A percentile compares a stretch with the other conserved stretches of the same genome.
Conservation (phyloP, 306 rosid species). For the Begonia masoniana region DNA sequence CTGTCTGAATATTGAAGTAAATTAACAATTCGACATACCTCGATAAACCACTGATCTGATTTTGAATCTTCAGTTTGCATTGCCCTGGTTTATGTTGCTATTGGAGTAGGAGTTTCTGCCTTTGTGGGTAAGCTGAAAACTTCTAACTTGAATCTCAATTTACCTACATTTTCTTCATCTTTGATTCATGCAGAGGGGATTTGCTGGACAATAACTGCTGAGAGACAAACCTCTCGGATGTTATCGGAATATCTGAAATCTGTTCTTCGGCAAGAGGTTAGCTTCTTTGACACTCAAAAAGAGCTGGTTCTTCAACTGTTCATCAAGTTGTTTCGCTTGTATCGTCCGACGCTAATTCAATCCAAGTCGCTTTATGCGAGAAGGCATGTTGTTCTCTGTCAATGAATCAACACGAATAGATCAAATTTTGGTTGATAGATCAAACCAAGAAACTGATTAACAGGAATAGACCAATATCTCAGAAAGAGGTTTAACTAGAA, state of each 20-base stretch:
- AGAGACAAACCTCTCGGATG: conserved; percentile 81
- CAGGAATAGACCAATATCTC: too few species aligned
- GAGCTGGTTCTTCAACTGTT: conserved; percentile 60
- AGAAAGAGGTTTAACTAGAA: too few species aligned
- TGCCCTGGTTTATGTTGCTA: conserved; percentile 48
- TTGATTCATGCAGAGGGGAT: conserved; percentile 45
- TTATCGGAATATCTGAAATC: conserved; percentile 68
- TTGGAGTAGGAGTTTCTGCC: conserved; percentile 70
- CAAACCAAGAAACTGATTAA: too few species aligned
- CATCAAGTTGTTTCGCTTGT: conserved; percentile 69
- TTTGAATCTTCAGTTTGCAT: conserved; percentile 46
- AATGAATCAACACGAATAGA: background rate
- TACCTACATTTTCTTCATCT: background rate
- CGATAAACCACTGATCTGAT: conserved; percentile 8
- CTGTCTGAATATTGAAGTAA: too few species aligned
- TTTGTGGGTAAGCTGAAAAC: conserved; percentile 49
- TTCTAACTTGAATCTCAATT: background rate
- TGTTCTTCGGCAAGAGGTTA: conserved; percentile 82
- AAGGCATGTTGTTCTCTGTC: too few species aligned
- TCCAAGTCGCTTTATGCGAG: conserved; percentile 73
- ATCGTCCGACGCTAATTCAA: conserved; percentile 59
- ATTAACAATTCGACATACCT: conserved; percentile 4
- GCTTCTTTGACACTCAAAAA: conserved; percentile 66
- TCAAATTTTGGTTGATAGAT: too few species aligned
- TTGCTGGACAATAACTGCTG: conserved; percentile 83